phyloP scores from a whole-genome alignment of 164 flowering plant genomes.

The Echeveria elegans region DNA sequence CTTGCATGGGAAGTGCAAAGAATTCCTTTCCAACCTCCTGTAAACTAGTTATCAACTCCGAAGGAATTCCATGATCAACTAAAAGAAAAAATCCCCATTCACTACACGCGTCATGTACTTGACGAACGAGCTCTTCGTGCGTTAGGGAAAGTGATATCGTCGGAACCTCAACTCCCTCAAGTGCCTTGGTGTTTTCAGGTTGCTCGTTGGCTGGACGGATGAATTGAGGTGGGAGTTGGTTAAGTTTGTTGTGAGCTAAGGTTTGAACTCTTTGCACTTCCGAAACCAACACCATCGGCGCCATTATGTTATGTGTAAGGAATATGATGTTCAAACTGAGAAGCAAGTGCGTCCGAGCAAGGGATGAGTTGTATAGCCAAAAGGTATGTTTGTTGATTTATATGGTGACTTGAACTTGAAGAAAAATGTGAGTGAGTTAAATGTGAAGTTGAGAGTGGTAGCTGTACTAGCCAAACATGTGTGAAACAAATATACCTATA shows the following conservation, averaged over 20 bases:
- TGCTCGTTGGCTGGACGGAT: slow-evolving; percentile 33
- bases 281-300: neutral
- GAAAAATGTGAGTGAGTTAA: too few species aligned
- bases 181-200: slow-evolving; percentile 32
- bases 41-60: slow-evolving; percentile 20
- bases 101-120: slow-evolving; percentile 20
- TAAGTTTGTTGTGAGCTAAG: slow-evolving; percentile 16
- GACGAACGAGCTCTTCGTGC: slow-evolving; percentile 15
- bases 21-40: slow-evolving; percentile 31
- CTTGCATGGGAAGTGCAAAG: slow-evolving; percentile 32
- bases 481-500: too few species aligned
- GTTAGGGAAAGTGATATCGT: slow-evolving; percentile 29
- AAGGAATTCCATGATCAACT: slow-evolving; percentile 32
- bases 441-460: too few species aligned
- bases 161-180: slow-evolving; percentile 29
- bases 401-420: too few species aligned
- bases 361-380: too few species aligned
- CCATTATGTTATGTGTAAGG: neutral
- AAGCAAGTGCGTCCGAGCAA: too few species aligned
- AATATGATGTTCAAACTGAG: too few species aligned
- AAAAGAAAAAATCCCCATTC: slow-evolving; percentile 47
- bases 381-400: too few species aligned
- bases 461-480: too few species aligned
- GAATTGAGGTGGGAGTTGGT: slow-evolving; percentile 27
- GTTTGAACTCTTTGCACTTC: slow-evolving; percentile 30